phyloP scores from a whole-genome alignment of 2,329 filamentous ascomycete species.

The Aspergillus quadrilineatus region DNA sequence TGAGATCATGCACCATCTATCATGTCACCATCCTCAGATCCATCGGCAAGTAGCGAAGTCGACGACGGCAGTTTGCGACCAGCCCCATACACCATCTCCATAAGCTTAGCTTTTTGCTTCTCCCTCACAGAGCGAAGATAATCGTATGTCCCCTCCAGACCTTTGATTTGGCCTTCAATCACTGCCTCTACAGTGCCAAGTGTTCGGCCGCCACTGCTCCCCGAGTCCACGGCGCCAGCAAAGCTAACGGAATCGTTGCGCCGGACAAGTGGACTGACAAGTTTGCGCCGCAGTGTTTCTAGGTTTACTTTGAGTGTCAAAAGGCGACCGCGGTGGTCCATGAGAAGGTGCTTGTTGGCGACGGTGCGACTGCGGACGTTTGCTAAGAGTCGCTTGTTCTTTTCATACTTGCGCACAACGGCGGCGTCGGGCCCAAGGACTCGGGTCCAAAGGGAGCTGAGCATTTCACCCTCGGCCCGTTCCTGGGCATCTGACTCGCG shows the following conservation, averaged over 20 bases:
- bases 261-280: slow-evolving; percentile 79
- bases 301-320: slow-evolving; percentile 82
- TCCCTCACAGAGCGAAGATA: slow-evolving; percentile 75
- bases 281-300: slow-evolving; percentile 76
- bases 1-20: slow-evolving; percentile 18
- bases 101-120: slow-evolving; percentile 76
- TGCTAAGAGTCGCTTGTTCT: slow-evolving; percentile 76
- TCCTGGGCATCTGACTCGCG: slow-evolving; percentile 82
- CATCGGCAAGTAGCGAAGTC: slow-evolving; percentile 26
- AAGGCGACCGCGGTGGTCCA: slow-evolving; percentile 82
- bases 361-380: slow-evolving; percentile 81
- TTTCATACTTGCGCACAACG: slow-evolving; percentile 84
- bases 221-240: slow-evolving; percentile 29
- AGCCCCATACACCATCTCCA: slow-evolving; percentile 73
- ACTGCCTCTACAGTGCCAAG: slow-evolving; percentile 58
- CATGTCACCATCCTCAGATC: slow-evolving; percentile 20
- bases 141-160: slow-evolving; percentile 74
- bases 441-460: slow-evolving; percentile 81
- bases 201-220: slow-evolving; percentile 51
- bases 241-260: slow-evolving; percentile 56
- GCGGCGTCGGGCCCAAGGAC: slow-evolving; percentile 74
- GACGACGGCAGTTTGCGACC: slow-evolving; percentile 31
- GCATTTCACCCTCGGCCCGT: slow-evolving; percentile 73
- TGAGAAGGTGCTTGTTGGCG: slow-evolving; percentile 79
- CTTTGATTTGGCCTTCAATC: slow-evolving; percentile 76